Conservation (phyloP, 2,329 filamentous ascomycete genomes). For the Albifimbria verrucaria region DNA sequence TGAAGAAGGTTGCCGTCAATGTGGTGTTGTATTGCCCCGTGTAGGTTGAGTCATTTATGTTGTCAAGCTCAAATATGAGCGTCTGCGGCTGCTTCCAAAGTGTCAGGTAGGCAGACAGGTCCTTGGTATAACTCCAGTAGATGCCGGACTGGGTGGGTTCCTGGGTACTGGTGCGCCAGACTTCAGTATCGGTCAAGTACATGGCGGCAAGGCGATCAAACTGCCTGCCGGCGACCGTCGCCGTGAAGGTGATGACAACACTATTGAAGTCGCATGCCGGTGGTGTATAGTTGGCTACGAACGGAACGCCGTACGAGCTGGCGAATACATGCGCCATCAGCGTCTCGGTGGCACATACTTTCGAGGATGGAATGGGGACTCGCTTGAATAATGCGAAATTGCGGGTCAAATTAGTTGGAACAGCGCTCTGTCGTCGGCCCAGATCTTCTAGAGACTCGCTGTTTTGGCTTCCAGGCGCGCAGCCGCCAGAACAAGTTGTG, state of each 20-base stretch:
- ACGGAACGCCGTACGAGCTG: not conserved
- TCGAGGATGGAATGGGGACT: not conserved
- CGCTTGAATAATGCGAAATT: not conserved
- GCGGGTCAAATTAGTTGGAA: not conserved
- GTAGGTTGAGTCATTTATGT: conserved; percentile 66
- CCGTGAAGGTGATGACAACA: conserved; percentile 73
- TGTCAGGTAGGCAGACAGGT: conserved; percentile 68
- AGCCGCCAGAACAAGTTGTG: not conserved
- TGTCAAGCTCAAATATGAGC: conserved; percentile 77
- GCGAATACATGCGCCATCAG: not conserved
- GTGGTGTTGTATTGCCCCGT: conserved; percentile 73
- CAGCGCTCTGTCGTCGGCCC: not conserved
- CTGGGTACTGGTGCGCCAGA: conserved; percentile 82
- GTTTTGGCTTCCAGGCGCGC: not conserved
- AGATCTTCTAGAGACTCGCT: not conserved
- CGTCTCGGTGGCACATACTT: not conserved
- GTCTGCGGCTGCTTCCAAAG: conserved; percentile 69
- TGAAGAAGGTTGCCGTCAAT: conserved; percentile 70
- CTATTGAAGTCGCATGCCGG: conserved; percentile 69
- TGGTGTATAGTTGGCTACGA: conserved; percentile 33
- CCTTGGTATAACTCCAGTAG: conserved; percentile 73
- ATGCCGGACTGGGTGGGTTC: conserved; percentile 72
- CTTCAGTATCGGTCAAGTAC: conserved; percentile 73
- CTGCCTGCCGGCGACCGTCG: conserved; percentile 67
- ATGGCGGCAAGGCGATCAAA: conserved; percentile 74